Base-by-base conservation (phyloP, 1,139 yeast species). In the Kodamaea ohmeri region DNA sequence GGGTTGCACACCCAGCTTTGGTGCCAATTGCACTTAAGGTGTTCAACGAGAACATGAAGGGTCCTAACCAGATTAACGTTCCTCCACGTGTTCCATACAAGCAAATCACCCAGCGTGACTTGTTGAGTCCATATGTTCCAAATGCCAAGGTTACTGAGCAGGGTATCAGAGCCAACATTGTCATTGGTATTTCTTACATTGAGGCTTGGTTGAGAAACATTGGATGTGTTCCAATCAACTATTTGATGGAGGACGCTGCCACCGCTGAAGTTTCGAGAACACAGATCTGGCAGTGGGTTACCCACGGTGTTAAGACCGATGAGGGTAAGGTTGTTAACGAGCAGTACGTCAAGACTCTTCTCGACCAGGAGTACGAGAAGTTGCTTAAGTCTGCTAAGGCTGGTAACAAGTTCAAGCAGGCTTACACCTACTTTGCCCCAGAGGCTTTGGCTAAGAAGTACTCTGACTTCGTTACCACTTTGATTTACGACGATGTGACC, bases 171-270 rank as follows among this genome's bases (percentile, higher is more conserved):
- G 70, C 80, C 53, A 83, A 82, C 65, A 67, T 83, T 49, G 71
- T 72, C 56, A 82, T 83, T 65, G 92, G 92, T 40, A 72, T 84
- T 47, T 76, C 83, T 21, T 83, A 84, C 65, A 81, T 83, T 65
- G 92, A 82, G 67, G 90, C 90, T 30, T 84, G 92, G 92, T 76
- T 84, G 55, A 74, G 88, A 52, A 84, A 86, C 43, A 65, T 78
- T 48, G 92, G 92, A 17, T 81, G 89, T 67, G 89, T 84, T 43
- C 90, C 94, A 52, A 83, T 84, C 63, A 82, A 83, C 70, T 80
- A 75, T 61, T 71, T 83, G 65, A 84, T 84, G 94, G 94, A 84
- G 65, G 92, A 84, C 55, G 92, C 92, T 39, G 92, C 92, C 35
- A 84, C 92, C 42, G 92, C 92, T 39, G 94, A 84, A 62, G 92